Conservation (phyloP, 169 alveolate species). For the Eimeria acervulina region DNA sequence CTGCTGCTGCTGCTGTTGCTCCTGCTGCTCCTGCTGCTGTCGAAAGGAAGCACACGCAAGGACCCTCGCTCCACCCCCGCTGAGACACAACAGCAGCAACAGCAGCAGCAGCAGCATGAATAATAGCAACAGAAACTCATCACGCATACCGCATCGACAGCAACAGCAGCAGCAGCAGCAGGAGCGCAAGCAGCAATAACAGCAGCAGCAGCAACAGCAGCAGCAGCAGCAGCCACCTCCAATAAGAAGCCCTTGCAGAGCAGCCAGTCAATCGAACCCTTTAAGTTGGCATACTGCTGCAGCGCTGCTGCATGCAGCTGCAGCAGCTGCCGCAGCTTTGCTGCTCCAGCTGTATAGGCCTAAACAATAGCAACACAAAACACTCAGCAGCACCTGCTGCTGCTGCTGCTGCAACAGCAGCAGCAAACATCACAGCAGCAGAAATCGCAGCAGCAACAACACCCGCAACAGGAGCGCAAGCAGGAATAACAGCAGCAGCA, state of each 20-base stretch:
- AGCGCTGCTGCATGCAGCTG: slow-evolving; percentile 57
- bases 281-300: slow-evolving; percentile 38
- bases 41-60: slow-evolving; percentile 55
- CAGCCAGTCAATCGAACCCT: neutral
- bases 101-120: slow-evolving; percentile 53
- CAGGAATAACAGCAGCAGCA: neutral
- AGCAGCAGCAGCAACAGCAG: slow-evolving; percentile 36
- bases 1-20: slow-evolving; percentile 67
- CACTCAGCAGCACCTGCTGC: neutral
- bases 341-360: neutral
- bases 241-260: slow-evolving; percentile 1
- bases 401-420: slow-evolving; percentile 5
- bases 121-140: neutral
- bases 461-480: neutral
- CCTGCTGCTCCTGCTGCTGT: slow-evolving; percentile 59
- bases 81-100: slow-evolving; percentile 32
- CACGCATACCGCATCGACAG: neutral
- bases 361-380: neutral
- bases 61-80: slow-evolving; percentile 48
- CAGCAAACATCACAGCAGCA: neutral
- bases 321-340: slow-evolving; percentile 70
- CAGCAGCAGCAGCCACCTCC: slow-evolving; percentile 54
- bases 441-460: neutral
- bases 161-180: slow-evolving; percentile 50
- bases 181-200: neutral